Evolutionary conservation across 257 asterid genomes (phyloP), one percentile per base, ranked within the genome.

Genomic region (Solanum appendiculatum): DNA sequence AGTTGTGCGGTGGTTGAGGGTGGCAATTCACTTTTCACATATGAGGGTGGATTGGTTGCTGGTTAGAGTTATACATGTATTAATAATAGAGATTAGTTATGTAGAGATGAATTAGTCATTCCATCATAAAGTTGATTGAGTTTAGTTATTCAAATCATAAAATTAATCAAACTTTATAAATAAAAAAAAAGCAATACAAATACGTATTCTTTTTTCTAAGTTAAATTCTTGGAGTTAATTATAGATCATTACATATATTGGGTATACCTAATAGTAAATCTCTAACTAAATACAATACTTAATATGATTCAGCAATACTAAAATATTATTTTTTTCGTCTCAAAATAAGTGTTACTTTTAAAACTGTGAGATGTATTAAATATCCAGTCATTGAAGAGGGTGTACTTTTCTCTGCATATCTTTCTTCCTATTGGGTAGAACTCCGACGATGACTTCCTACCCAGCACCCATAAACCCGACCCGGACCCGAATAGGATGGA

Each of bases 401-500:
- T 16, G 74, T 6, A 14, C 29, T 6, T 23, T 23, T 73, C 66
- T 84, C 31, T 40, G 21, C 63, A 25, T 42, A 39, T 70, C 8
- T 70, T 33, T 70, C 78, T 69, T 33, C 77, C n/a, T n/a, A n/a
- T n/a, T n/a, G n/a, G n/a, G n/a, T n/a, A 18, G 40, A 34, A 69
- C 10, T 20, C 70, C 48, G 66, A 91, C 93, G 94, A 87, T 70
- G 68, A 21, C 89, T 29, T 88, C 82, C 21, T 91, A 93, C 88
- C 97, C 95, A 9, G 37, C 31, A 9, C 93, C 97, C 58, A 60
- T 96, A 16, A 33, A 36, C 87, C 93, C 93, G 87, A 85, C 91
- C 89, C 93, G 87, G 5, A 93, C 98, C 92, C 92, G 97, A 15
- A 88, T 96, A 77, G 98, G 99, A 36, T 96, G 98, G 96, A 91